Percentiles rank a stretch among this genome's conserved stretches.
phyloP scores from a whole-genome alignment of 2,329 filamentous ascomycete species.

The Sodiomyces alkalinus region DNA sequence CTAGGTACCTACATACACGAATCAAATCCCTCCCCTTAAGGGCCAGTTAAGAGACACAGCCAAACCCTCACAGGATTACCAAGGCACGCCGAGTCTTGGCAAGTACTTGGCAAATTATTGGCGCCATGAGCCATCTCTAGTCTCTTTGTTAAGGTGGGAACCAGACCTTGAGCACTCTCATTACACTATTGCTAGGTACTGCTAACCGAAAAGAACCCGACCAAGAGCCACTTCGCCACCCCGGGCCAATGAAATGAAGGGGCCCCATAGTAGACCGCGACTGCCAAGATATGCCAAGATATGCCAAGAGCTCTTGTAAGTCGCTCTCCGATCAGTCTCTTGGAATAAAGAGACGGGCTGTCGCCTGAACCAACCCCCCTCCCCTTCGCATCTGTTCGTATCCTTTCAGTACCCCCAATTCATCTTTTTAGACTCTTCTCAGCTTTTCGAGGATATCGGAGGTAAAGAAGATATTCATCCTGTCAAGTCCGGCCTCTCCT shows the following conservation, averaged over 20 bases:
- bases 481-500: too few species aligned
- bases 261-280: neutral
- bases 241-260: neutral
- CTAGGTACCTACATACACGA: too few species aligned
- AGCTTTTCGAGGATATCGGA: too few species aligned
- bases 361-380: slow-evolving; percentile 1
- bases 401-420: too few species aligned
- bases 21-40: too few species aligned
- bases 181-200: too few species aligned
- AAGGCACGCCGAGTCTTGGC: slow-evolving; percentile 4
- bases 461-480: too few species aligned
- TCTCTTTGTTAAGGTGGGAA: neutral
- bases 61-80: slow-evolving; percentile 1
- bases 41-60: slow-evolving; percentile 1
- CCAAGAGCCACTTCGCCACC: neutral
- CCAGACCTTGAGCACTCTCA: too few species aligned
- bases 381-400: neutral
- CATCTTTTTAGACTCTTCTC: too few species aligned
- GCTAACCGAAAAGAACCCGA: neutral
- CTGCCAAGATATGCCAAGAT: slow-evolving; percentile 2
- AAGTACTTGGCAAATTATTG: slow-evolving; percentile 1
- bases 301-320: slow-evolving; percentile 1
- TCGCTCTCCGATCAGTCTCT: slow-evolving; percentile 1
- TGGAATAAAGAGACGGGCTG: slow-evolving; percentile 2
- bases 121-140: slow-evolving; percentile 1